Percentiles rank a stretch among this genome's conserved stretches.
Evolutionary conservation across 1,284 basidiomycete species (phyloP).

Genomic region (Cryptococcus hybrid): DNA sequence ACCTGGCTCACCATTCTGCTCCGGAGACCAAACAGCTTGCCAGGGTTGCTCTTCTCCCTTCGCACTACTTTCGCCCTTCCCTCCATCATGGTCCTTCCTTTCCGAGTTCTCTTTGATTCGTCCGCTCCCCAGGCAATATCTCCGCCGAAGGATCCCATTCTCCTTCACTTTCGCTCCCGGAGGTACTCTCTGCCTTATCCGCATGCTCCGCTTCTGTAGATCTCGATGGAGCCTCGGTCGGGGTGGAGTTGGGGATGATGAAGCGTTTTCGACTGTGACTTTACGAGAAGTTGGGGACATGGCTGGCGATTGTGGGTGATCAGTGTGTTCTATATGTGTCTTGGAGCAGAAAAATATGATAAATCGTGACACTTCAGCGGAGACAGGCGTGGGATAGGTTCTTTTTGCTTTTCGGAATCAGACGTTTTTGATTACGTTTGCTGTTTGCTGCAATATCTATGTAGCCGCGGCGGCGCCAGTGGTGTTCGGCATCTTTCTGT

Average conservation of each 20-base stretch:
- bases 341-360: too few relatives aligned
- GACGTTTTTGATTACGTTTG: too few relatives aligned
- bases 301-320: not conserved
- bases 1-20: constrained; percentile 57
- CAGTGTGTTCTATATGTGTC: too few relatives aligned
- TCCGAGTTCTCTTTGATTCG: constrained; percentile 14
- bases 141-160: constrained; percentile 25
- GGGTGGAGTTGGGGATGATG: constrained; percentile 17
- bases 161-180: not conserved
- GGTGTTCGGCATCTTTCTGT: too few relatives aligned
- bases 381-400: too few relatives aligned
- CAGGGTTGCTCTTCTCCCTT: constrained; percentile 42
- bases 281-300: not conserved
- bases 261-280: constrained; percentile 20
- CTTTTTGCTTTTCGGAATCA: too few relatives aligned
- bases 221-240: constrained; percentile 11
- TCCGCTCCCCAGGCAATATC: constrained; percentile 12
- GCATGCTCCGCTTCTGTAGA: not conserved
- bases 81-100: constrained; percentile 12
- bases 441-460: too few relatives aligned
- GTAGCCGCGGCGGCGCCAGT: too few relatives aligned
- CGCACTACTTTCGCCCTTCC: constrained; percentile 25
- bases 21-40: constrained; percentile 82
- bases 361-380: too few relatives aligned
- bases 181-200: not conserved